These are phyloP conservation scores for Erigeron philadelphicus DNA, from an alignment of 140 eudicot species.

Conservation along the genomic window DNA sequence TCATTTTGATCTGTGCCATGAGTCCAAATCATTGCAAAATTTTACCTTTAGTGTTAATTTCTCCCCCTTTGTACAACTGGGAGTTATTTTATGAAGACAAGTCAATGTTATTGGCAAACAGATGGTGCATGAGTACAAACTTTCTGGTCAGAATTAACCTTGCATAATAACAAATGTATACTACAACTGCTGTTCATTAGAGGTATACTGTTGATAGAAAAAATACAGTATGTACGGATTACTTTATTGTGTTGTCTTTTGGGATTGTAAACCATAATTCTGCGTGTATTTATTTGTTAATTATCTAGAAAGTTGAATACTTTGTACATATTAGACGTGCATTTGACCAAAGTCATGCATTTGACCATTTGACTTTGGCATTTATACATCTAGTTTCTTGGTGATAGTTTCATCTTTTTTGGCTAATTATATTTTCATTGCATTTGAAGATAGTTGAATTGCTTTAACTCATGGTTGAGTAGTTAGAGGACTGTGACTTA, in stretches of 20 bases:
- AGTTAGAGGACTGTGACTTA: constrained; percentile 1
- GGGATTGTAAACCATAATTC: constrained; percentile 1
- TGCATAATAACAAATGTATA: neutral
- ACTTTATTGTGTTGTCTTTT: constrained; percentile 1
- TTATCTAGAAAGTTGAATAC: constrained; percentile 10
- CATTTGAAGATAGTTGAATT: neutral
- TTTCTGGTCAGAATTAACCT: neutral
- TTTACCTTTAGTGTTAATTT: neutral
- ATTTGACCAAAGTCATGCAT: neutral
- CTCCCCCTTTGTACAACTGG: too few relatives aligned
- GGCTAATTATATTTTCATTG: neutral
- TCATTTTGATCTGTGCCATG: neutral
- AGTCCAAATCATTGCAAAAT: neutral
- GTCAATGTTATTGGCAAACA: constrained; percentile 6
- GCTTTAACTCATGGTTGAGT: constrained; percentile 8
- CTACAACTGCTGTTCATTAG: constrained; percentile 4
- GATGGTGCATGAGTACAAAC: neutral
- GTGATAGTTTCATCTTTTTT: neutral
- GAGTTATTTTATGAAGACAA: neutral
- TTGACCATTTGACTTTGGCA: neutral
- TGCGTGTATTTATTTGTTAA: neutral
- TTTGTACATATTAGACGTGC: neutral
- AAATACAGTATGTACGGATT: neutral
- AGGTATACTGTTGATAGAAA: neutral
- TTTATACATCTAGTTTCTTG: neutral